These are phyloP conservation scores for Lycium barbarum DNA, from an alignment of 257 asterid genomes.

Conservation along the genomic window DNA sequence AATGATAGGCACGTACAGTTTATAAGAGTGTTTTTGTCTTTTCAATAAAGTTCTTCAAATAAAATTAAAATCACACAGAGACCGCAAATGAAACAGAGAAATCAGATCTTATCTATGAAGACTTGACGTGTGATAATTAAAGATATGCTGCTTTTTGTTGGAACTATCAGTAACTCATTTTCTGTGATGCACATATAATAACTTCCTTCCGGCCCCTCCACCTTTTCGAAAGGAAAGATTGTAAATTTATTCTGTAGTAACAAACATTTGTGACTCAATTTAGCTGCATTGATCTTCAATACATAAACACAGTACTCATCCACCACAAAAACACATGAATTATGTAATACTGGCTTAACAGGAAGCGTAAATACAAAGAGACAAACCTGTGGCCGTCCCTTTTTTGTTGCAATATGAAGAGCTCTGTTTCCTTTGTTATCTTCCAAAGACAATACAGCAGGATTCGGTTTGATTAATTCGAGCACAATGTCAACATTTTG, in stretches of 20 bases:
- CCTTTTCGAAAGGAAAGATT: background rate
- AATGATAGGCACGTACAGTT: background rate
- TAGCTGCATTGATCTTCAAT: background rate
- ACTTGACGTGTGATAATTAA: background rate
- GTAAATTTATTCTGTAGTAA: background rate
- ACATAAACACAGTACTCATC: background rate
- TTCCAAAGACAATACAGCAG: constrained; percentile 65
- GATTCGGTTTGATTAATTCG: constrained; percentile 86
- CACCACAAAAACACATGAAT: background rate
- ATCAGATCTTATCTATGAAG: background rate
- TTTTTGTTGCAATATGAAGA: constrained; percentile 86
- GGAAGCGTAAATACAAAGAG: background rate
- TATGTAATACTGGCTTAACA: background rate
- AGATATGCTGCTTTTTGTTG: background rate
- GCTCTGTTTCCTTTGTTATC: constrained; percentile 91
- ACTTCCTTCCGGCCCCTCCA: background rate
- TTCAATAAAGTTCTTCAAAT: background rate
- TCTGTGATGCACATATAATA: background rate
- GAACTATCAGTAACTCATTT: background rate
- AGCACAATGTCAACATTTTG: constrained; percentile 77
- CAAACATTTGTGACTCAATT: background rate
- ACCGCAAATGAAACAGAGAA: background rate
- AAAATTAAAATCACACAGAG: background rate
- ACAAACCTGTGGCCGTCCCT: constrained; percentile 89
- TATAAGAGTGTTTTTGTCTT: background rate